Evolutionary conservation across 345 rosid species (phyloP), one percentile per base, ranked within the genome.

Genomic region (Salix viminalis): DNA sequence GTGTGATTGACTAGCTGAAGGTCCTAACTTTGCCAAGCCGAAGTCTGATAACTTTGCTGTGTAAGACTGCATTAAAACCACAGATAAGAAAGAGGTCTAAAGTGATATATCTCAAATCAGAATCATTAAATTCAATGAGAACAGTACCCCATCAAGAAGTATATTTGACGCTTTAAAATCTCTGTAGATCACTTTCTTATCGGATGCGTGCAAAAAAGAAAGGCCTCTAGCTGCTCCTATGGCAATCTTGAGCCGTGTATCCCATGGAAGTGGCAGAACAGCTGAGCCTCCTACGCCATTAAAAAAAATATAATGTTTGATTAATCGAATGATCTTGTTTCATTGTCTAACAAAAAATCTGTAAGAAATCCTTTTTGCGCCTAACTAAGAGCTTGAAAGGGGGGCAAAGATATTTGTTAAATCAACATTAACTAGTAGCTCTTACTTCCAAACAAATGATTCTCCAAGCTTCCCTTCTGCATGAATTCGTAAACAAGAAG

Each of bases 381-480:
- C 62, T 10, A 65, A 30, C 21, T 30, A 39, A 37, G 60, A 79
- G n/a, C 19, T 60, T 16, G 48, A 39, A 36, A 46, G 19, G 48
- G 30, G 67, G 34, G 4, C 52, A 10, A 9, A 68, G 5, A n/a
- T 5, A 36, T 34, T 58, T 56, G 41, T 32, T 73, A 14, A 24
- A 28, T 11, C 4, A 68, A 37, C 28, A 4, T 26, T 19, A 34
- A 30, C 24, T 19, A 44, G 32, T 19, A 74, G 79, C 69, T 62
- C 90, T 87, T 88, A 88, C 92, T 87, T 85, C 97, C 90, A 71
- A 95, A 95, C 28, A 95, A 80, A 82, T 95, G 99, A 82, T 95
- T 88, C 82, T 93, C 99, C 85, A 95, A 83, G 87, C 99, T 95
- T 48, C 99, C 99, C 79, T 89, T 95, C 69, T 91, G 97, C 98